These are phyloP conservation scores for Vishniacozyma victoriae DNA, from an alignment of 768 basidiomycete genomes.

Conservation along the genomic window DNA sequence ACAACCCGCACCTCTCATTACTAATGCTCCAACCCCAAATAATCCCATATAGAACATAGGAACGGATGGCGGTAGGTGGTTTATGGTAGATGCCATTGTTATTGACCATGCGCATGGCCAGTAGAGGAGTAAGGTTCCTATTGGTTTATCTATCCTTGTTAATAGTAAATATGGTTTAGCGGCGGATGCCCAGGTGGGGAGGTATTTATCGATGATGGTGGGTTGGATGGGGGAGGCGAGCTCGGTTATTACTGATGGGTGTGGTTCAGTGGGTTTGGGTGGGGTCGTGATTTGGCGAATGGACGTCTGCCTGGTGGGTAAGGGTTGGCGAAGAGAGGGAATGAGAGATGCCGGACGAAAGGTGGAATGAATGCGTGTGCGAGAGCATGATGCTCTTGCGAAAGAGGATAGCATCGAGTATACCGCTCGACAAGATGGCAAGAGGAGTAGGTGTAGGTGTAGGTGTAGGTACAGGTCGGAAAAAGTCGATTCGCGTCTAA, in stretches of 20 bases:
- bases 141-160: slow-evolving; percentile 89
- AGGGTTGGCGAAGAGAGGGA: no score
- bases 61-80: slow-evolving; percentile 59
- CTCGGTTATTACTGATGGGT: not conserved
- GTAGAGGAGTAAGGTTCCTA: slow-evolving; percentile 82
- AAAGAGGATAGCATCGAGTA: no score
- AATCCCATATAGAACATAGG: slow-evolving; percentile 71
- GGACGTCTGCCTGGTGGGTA: no score
- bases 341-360: no score
- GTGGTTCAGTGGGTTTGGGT: no score
- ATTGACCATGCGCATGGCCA: slow-evolving; percentile 99
- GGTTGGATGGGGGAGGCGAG: slow-evolving; percentile 3
- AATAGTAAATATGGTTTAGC: slow-evolving; percentile 71
- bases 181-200: slow-evolving; percentile 30
- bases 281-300: slow-evolving; percentile 1
- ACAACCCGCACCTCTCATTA: slow-evolving; percentile 98
- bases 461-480: no score
- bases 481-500: no score
- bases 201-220: slow-evolving; percentile 20
- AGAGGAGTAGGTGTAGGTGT: no score
- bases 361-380: no score
- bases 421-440: no score
- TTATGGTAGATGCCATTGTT: slow-evolving; percentile 86
- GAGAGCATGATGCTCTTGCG: no score
- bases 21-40: slow-evolving; percentile 81